These are phyloP conservation scores for Datisca glomerata DNA, from an alignment of 306 rosid genomes.

Conservation along the genomic window DNA sequence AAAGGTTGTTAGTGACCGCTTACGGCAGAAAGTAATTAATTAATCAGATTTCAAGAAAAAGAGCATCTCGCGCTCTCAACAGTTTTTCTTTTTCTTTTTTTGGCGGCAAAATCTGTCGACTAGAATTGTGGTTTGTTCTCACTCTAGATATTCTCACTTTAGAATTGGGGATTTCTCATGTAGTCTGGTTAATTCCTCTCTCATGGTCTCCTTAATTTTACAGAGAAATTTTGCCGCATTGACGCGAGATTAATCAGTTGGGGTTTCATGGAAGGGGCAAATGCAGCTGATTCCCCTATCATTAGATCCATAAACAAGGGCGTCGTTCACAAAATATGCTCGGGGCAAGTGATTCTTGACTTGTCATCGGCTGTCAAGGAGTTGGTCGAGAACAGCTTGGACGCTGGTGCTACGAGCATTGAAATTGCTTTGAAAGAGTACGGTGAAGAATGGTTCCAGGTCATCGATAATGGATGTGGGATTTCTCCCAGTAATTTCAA, in stretches of 20 bases:
- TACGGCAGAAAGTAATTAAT: no score
- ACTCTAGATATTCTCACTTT: no score
- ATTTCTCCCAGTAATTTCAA: slow-evolving; percentile 68
- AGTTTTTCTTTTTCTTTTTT: slow-evolving; percentile 18
- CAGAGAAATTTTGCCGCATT: background rate
- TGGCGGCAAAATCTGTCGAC: slow-evolving; percentile 48
- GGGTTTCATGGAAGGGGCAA: slow-evolving; percentile 26
- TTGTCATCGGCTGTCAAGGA: slow-evolving; percentile 97
- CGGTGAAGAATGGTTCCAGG: slow-evolving; percentile 77
- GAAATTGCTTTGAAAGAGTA: slow-evolving; percentile 61
- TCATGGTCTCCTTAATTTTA: background rate
- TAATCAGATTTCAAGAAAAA: no score
- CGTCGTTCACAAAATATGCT: slow-evolving; percentile 66
- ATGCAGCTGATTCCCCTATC: slow-evolving; percentile 25
- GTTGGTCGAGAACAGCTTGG: slow-evolving; percentile 91
- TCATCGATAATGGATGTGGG: slow-evolving; percentile 81
- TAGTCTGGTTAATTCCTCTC: background rate
- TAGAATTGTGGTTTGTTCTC: no score
- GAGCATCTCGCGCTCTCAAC: no score
- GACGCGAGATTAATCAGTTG: slow-evolving; percentile 8
- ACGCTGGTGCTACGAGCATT: slow-evolving; percentile 75
- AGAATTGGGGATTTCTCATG: slow-evolving; percentile 9
- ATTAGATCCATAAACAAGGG: slow-evolving; percentile 62
- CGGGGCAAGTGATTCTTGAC: slow-evolving; percentile 91
- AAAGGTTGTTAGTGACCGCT: no score